A percentile compares a stretch with the other conserved stretches of the same genome.
phyloP scores from a whole-genome alignment of 345 rosid genomes.

The Brassica juncea region DNA sequence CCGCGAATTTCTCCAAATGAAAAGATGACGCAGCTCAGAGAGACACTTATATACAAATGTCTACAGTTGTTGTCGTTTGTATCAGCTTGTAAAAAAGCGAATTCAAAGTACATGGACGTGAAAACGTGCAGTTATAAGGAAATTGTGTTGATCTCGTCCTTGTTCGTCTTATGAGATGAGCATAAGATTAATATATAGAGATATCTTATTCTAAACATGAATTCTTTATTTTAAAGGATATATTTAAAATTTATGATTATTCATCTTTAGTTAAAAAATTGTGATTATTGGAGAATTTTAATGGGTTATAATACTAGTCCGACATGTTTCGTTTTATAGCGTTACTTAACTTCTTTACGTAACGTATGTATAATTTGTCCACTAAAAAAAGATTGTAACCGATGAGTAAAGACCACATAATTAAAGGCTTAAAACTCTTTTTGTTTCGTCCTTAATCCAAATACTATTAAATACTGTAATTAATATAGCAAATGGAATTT shows the following conservation, averaged over 20 bases:
- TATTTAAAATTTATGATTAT: background rate
- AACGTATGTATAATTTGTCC: slow-evolving; percentile 3
- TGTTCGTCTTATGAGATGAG: background rate
- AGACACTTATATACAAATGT: background rate
- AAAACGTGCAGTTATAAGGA: background rate
- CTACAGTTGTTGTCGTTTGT: background rate
- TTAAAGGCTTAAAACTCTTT: slow-evolving; percentile 5
- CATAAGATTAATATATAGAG: background rate
- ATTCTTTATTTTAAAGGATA: background rate
- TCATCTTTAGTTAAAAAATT: background rate
- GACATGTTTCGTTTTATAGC: background rate
- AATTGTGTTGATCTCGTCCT: background rate
- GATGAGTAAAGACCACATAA: slow-evolving; percentile 1
- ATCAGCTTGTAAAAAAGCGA: background rate
- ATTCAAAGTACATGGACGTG: background rate
- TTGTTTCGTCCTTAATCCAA: slow-evolving; percentile 5
- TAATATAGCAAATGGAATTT: background rate
- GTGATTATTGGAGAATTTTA: background rate
- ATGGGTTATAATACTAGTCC: background rate
- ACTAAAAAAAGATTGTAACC: slow-evolving; percentile 17
- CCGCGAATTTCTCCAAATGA: background rate
- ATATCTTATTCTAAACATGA: background rate
- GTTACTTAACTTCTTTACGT: slow-evolving; percentile 13
- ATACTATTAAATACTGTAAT: slow-evolving; percentile 5
- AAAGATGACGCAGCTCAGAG: background rate